These are phyloP conservation scores for Solanum hybrid DNA, from an alignment of 305 asterid species.

Conservation along the genomic window DNA sequence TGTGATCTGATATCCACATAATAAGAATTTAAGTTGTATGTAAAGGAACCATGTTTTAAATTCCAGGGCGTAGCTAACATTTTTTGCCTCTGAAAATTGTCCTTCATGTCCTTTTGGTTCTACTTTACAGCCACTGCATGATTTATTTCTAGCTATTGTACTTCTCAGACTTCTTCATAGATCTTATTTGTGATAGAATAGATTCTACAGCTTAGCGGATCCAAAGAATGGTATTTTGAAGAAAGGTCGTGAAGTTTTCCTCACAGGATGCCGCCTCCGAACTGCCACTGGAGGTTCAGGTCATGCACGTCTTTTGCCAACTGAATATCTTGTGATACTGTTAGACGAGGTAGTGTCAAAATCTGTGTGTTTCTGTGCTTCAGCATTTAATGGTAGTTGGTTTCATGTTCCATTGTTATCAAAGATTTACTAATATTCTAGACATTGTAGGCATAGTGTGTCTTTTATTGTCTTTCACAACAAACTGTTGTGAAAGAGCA, in stretches of 20 bases:
- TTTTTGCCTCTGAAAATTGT: neutral
- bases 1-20: neutral
- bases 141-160: neutral
- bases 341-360: conserved; percentile 64
- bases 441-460: neutral
- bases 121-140: neutral
- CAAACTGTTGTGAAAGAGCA: neutral
- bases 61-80: neutral
- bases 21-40: neutral
- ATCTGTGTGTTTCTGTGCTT: neutral
- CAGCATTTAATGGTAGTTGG: neutral
- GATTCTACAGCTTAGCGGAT: conserved; percentile 79
- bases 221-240: conserved; percentile 61
- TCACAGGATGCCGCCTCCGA: conserved; percentile 92
- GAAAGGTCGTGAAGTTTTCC: conserved; percentile 81
- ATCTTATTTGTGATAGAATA: conserved; percentile 28
- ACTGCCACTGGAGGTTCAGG: conserved; percentile 39
- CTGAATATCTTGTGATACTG: conserved; percentile 73
- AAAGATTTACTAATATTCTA: neutral
- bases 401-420: neutral
- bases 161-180: conserved; percentile 4
- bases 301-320: conserved; percentile 69
- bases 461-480: neutral
- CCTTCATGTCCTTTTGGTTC: neutral
- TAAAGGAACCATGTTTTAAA: neutral